These are phyloP conservation scores for Thermochaetoides thermophila DNA, from an alignment of 495 filamentous ascomycete genomes.

Conservation along the genomic window DNA sequence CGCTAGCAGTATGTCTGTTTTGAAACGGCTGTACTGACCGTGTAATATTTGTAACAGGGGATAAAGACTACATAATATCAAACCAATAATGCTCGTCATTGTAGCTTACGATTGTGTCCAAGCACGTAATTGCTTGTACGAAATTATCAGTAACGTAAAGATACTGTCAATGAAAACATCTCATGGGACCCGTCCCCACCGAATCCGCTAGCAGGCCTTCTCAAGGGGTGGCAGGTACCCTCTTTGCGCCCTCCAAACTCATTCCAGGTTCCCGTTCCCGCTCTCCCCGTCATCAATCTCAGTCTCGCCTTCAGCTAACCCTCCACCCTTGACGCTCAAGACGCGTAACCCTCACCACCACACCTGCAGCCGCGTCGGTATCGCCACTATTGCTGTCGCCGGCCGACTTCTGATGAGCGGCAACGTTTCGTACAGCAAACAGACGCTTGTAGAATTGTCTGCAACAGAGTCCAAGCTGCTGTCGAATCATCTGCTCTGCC, in stretches of 20 bases:
- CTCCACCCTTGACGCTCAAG: not conserved
- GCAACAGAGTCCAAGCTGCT: not conserved
- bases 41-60: no score
- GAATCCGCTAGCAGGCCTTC: not conserved
- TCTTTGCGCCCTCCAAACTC: slow-evolving; percentile 5
- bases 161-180: no score
- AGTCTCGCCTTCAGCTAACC: not conserved
- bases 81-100: no score
- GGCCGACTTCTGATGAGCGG: not conserved
- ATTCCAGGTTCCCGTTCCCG: slow-evolving; percentile 4
- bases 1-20: no score
- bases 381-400: not conserved
- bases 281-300: slow-evolving; percentile 1
- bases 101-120: no score
- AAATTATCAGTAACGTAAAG: no score
- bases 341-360: no score
- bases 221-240: slow-evolving; percentile 2
- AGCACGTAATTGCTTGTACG: no score
- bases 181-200: no score
- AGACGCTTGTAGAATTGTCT: not conserved
- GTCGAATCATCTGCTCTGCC: not conserved
- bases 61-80: no score
- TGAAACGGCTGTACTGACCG: no score
- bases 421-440: not conserved
- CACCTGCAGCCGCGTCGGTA: no score